phyloP scores from a whole-genome alignment of 73 alveolate species.

The Stentor coeruleus region DNA sequence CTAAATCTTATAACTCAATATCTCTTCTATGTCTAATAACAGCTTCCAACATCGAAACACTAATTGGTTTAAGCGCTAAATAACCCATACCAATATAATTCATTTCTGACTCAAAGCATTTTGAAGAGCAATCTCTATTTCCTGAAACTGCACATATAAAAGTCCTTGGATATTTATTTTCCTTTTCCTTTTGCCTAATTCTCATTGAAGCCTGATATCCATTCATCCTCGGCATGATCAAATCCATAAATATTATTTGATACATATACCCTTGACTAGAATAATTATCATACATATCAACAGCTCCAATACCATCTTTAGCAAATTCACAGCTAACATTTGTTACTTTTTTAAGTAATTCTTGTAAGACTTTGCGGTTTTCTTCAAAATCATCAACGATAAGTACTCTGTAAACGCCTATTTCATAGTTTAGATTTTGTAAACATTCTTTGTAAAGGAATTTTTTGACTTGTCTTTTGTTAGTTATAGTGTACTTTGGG shows the following conservation, averaged over 20 bases:
- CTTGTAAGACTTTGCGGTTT: background rate
- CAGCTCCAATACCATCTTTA: slow-evolving; percentile 16
- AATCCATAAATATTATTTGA: slow-evolving; percentile 10
- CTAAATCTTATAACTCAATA: too few relatives aligned
- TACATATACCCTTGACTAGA: slow-evolving; percentile 11
- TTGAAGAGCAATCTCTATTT: background rate
- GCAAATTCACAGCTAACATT: background rate
- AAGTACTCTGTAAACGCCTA: background rate
- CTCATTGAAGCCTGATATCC: background rate
- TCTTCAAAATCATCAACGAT: background rate
- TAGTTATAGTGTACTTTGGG: background rate
- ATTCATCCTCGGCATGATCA: slow-evolving; percentile 16
- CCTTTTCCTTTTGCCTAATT: slow-evolving; percentile 8
- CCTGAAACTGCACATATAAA: slow-evolving; percentile 9
- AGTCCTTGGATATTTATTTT: slow-evolving; percentile 15
- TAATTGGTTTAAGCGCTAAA: slow-evolving; percentile 2
- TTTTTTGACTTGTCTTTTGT: background rate
- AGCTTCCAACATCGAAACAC: background rate
- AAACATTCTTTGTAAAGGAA: background rate
- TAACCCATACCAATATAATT: slow-evolving; percentile 13
- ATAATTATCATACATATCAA: background rate
- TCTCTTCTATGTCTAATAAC: background rate
- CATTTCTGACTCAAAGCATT: background rate
- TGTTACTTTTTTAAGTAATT: background rate
- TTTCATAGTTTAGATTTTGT: background rate